Evolutionary conservation across 371 early-diverging fungal species (phyloP).

Genomic region (Catenaria anguillulae): DNA sequence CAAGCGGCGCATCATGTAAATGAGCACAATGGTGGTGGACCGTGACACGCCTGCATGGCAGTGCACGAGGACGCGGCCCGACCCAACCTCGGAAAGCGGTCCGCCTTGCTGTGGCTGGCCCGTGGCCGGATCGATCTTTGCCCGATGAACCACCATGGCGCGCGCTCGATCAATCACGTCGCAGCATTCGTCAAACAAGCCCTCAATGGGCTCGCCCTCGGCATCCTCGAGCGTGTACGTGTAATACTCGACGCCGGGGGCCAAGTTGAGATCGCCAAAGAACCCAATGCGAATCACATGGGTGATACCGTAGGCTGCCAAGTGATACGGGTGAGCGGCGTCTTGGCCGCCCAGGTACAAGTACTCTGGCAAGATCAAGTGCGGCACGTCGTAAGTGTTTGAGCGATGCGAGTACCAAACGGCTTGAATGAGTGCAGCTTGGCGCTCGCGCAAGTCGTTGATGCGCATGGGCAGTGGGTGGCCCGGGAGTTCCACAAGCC

Average conservation of each 20-base stretch:
- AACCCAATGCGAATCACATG: slow-evolving; percentile 22
- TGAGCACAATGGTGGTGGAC: slow-evolving; percentile 24
- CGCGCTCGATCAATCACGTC: slow-evolving; percentile 17
- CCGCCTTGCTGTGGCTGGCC: neutral
- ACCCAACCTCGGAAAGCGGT: neutral
- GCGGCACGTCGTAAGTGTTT: slow-evolving; percentile 17
- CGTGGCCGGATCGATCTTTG: neutral
- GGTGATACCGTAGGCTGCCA: slow-evolving; percentile 12
- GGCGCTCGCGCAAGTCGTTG: slow-evolving; percentile 3
- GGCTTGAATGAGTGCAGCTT: slow-evolving; percentile 10
- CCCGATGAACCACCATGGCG: slow-evolving; percentile 3
- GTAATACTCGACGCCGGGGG: slow-evolving; percentile 12
- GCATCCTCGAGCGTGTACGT: slow-evolving; percentile 22
- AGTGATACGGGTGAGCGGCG: slow-evolving; percentile 4
- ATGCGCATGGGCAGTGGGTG: neutral
- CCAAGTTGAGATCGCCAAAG: neutral
- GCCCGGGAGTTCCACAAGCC: neutral
- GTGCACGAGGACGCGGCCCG: slow-evolving; percentile 15
- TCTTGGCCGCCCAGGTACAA: slow-evolving; percentile 19
- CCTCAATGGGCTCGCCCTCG: slow-evolving; percentile 16
- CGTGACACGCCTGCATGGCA: slow-evolving; percentile 32
- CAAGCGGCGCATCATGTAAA: slow-evolving; percentile 21
- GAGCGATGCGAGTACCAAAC: slow-evolving; percentile 16
- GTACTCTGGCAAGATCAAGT: slow-evolving; percentile 15
- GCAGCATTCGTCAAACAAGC: slow-evolving; percentile 18